phyloP scores from a whole-genome alignment of 352 stramenopile species.

The Phytophthora aleatoria region DNA sequence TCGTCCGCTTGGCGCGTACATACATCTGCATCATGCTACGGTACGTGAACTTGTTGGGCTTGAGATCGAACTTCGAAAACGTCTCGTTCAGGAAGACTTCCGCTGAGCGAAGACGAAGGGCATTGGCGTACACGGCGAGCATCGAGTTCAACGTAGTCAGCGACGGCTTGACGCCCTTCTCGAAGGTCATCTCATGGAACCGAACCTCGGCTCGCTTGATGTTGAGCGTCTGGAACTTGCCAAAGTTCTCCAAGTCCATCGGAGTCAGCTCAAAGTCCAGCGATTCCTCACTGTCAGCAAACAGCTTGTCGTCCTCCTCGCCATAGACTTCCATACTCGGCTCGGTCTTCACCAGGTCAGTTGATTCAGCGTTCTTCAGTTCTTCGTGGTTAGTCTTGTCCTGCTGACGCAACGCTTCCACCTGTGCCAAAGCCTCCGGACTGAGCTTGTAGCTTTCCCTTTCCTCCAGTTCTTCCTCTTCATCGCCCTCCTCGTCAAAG shows the following conservation, averaged over 20 bases:
- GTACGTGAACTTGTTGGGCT: constrained; percentile 70
- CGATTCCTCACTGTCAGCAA: constrained; percentile 42
- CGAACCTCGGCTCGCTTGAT: constrained; percentile 66
- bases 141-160: constrained; percentile 78
- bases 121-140: constrained; percentile 81
- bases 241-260: constrained; percentile 74
- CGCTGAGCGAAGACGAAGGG: constrained; percentile 59
- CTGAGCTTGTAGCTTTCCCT: constrained; percentile 47
- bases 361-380: constrained; percentile 43
- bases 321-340: constrained; percentile 44
- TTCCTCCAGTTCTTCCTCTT: constrained; percentile 50
- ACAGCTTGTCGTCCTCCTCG: constrained; percentile 39
- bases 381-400: constrained; percentile 40
- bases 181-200: constrained; percentile 66
- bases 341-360: constrained; percentile 27
- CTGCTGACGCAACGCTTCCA: constrained; percentile 41
- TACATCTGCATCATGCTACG: constrained; percentile 87
- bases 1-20: constrained; percentile 63
- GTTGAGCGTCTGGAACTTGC: constrained; percentile 69
- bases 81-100: constrained; percentile 53
- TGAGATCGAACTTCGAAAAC: constrained; percentile 51
- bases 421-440: constrained; percentile 39
- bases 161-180: constrained; percentile 43
- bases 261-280: constrained; percentile 52
- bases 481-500: constrained; percentile 55